A percentile compares a stretch with the other conserved stretches of the same genome.
Evolutionary conservation across 768 basidiomycete species (phyloP).

Genomic region (Paxillus rubicundulus): DNA sequence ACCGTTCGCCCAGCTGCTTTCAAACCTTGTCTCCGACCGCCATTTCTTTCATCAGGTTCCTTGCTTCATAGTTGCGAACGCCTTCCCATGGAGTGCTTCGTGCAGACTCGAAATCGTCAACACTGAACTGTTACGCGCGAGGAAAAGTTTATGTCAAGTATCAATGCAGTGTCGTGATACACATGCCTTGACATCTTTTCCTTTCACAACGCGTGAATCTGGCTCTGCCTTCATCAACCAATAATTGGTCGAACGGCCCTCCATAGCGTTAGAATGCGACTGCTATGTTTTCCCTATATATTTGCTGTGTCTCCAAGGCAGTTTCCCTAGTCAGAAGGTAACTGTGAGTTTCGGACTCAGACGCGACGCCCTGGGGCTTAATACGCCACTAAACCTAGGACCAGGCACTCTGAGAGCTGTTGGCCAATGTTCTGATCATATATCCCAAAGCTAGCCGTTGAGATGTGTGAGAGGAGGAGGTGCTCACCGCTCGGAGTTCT

Average conservation of each 20-base stretch:
- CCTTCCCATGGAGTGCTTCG: conserved; percentile 82
- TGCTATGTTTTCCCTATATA: too few species aligned
- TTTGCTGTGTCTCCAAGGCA: not conserved
- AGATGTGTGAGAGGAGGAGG: not conserved
- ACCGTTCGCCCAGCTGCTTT: not conserved
- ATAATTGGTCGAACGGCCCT: conserved; percentile 17
- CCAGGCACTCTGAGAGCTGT: not conserved
- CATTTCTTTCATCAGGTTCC: conserved; percentile 85
- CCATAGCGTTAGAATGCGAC: conserved; percentile 3
- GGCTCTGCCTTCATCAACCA: conserved; percentile 91
- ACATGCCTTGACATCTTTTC: conserved; percentile 78
- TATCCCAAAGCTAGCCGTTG: not conserved
- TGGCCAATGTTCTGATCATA: not conserved
- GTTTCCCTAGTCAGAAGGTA: too few species aligned
- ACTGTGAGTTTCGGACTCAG: not conserved
- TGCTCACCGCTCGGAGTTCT: too few species aligned
- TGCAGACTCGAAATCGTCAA: conserved; percentile 78
- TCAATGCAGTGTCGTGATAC: not conserved
- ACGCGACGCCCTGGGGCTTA: too few species aligned
- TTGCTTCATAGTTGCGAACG: conserved; percentile 81
- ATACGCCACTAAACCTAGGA: too few species aligned
- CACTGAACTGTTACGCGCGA: conserved; percentile 60
- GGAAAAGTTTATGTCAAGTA: conserved; percentile 1
- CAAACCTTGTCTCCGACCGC: conserved; percentile 66
- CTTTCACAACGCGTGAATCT: conserved; percentile 79